A percentile compares a stretch with the other conserved stretches of the same genome.
Conservation (phyloP, 2,329 filamentous ascomycete genomes). For the Xylaria sp. region DNA sequence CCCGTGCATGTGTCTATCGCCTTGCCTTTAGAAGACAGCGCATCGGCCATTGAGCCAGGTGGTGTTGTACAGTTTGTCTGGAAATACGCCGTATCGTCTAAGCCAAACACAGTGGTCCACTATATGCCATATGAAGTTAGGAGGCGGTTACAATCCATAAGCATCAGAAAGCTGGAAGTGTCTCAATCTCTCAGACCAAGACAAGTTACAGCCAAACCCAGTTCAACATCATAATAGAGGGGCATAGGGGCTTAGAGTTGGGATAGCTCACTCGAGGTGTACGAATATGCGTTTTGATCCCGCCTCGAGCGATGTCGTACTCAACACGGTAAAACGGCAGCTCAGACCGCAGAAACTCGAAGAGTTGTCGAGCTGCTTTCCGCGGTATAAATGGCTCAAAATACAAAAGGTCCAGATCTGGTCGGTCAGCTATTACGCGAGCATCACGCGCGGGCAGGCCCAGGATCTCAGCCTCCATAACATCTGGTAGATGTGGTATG, state of each 20-base stretch:
- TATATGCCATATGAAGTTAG: constrained; percentile 8
- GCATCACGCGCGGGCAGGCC: constrained; percentile 64
- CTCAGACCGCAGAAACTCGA: constrained; percentile 76
- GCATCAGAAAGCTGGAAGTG: too few relatives aligned
- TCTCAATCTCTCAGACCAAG: too few relatives aligned
- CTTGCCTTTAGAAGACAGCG: constrained; percentile 21
- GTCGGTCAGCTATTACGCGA: constrained; percentile 71
- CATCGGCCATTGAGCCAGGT: constrained; percentile 50
- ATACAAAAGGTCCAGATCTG: constrained; percentile 78
- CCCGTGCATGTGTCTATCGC: constrained; percentile 59
- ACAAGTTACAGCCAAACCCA: not conserved
- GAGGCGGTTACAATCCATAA: not conserved
- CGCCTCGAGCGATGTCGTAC: constrained; percentile 76
- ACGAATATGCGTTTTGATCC: constrained; percentile 69
- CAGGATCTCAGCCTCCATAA: constrained; percentile 54
- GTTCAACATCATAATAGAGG: not conserved
- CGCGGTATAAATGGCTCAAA: constrained; percentile 78
- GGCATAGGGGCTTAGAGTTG: not conserved
- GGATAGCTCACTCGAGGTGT: constrained; percentile 52
- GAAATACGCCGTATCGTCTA: constrained; percentile 73
- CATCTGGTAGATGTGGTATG: constrained; percentile 57
- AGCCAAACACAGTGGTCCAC: constrained; percentile 69
- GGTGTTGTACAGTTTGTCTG: not conserved
- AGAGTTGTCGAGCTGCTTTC: constrained; percentile 67
- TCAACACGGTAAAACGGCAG: constrained; percentile 81